Percentiles rank a stretch among this genome's conserved stretches.
Evolutionary conservation across 192 early-diverging fungal genomes (phyloP).

Genomic region (Phycomyces nitens): DNA sequence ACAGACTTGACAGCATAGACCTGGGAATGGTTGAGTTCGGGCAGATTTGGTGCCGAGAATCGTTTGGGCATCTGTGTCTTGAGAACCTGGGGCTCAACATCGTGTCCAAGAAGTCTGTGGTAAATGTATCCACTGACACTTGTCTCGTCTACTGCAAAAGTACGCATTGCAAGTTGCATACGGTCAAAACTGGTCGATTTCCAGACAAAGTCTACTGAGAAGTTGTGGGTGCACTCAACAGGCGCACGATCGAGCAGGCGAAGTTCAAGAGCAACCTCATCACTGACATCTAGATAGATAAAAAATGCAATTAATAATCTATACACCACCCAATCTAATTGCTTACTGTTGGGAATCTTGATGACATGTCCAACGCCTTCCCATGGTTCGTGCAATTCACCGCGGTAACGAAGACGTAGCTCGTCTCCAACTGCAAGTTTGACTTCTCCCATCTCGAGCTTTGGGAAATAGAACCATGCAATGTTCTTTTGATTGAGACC

Average conservation of each 20-base stretch:
- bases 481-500: slow-evolving; percentile 89
- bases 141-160: slow-evolving; percentile 93
- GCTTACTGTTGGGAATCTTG: slow-evolving; percentile 90
- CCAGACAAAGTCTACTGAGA: slow-evolving; percentile 98
- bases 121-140: slow-evolving; percentile 95
- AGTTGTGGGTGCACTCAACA: slow-evolving; percentile 80
- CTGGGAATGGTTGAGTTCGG: slow-evolving; percentile 96
- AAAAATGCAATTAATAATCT: not conserved
- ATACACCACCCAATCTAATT: not conserved
- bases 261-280: slow-evolving; percentile 95
- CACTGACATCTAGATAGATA: slow-evolving; percentile 62
- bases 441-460: slow-evolving; percentile 87
- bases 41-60: slow-evolving; percentile 89
- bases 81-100: slow-evolving; percentile 84
- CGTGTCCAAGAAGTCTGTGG: slow-evolving; percentile 91
- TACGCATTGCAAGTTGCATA: slow-evolving; percentile 95
- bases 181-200: slow-evolving; percentile 96
- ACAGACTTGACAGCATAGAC: slow-evolving; percentile 91
- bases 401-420: slow-evolving; percentile 81
- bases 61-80: slow-evolving; percentile 77
- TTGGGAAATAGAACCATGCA: slow-evolving; percentile 92
- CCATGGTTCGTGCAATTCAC: slow-evolving; percentile 83
- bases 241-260: slow-evolving; percentile 64
- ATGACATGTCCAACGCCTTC: slow-evolving; percentile 88
- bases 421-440: slow-evolving; percentile 94